Base-by-base conservation (phyloP, 345 rosid genomes). In the Erodium maritimum region DNA sequence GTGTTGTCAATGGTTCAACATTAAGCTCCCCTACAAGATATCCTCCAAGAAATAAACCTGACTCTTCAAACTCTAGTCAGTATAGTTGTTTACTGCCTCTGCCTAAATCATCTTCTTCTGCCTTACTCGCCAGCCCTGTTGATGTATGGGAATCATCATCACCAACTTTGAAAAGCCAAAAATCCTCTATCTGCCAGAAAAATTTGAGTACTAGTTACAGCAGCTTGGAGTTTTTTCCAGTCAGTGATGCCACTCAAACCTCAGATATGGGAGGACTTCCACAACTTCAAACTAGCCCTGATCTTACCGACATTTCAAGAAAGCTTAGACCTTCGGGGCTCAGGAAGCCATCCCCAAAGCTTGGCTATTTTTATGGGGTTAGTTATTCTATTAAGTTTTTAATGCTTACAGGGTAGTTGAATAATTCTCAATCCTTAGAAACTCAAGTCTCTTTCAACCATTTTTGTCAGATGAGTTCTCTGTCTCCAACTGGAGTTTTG, bases 321-420 rank as follows among this genome's bases (percentile, higher is more conserved):
- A 69, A 61, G 29, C 48, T n/a, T 42, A 66, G 22, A 64, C 55
- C 73, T 56, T 73, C 86, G 4, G 62, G 76, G 29, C 77, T 81
- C 57, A 65, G 78, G 56, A 59, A 65, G 69, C 83, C 86, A 5
- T 76, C 74, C 0, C 79, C 81, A 17, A 81, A 76, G 71, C 59
- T 76, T 17, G 86, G 86, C 50, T 78, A 57, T 62, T 81, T 81
- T 64, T 73, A 78, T 56, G 19, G 51, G 71, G 86, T 81, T 18
- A 61, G 79, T 67, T 33, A 17, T 19, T 37, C 19, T 54, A 46
- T 21, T 8, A 29, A 37, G 48, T 24, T 10, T 8, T 5, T 56
- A 45, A 5, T 11, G 23, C 19, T 50, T 29, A 2, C 23, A 23
- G 1, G 37, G 48, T 42, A 42, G 12, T 10, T 12, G 48, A 7